Conservation (phyloP, 768 basidiomycete species). For the Auricularia sp. region DNA sequence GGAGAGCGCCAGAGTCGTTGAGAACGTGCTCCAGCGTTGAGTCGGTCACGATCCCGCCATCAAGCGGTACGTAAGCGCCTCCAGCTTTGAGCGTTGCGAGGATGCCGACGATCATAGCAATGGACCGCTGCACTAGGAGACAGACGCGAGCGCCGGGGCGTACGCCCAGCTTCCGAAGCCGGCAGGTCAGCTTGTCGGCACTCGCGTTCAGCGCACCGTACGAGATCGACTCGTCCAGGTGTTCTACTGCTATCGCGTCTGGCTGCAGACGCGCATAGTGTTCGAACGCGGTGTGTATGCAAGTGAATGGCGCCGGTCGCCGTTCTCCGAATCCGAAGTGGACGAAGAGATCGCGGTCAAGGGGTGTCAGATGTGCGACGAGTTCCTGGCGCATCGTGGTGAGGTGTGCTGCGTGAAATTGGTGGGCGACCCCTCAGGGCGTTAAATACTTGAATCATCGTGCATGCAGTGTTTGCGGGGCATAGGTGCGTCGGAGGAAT, state of each 20-base stretch:
- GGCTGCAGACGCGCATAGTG: slow-evolving; percentile 34
- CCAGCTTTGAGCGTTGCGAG: slow-evolving; percentile 48
- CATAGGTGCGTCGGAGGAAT: not conserved
- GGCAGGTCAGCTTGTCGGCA: slow-evolving; percentile 37
- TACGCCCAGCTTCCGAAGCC: slow-evolving; percentile 35
- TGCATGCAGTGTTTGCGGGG: not conserved
- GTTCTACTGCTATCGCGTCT: slow-evolving; percentile 39
- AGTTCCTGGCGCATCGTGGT: not conserved
- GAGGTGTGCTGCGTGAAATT: not conserved
- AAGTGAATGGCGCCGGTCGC: slow-evolving; percentile 32
- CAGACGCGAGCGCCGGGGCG: slow-evolving; percentile 42
- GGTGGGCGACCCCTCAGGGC: not conserved
- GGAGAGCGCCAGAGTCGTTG: slow-evolving; percentile 32
- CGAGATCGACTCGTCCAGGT: slow-evolving; percentile 37
- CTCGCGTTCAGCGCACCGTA: slow-evolving; percentile 41
- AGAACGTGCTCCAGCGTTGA: slow-evolving; percentile 43
- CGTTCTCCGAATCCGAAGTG: slow-evolving; percentile 36
- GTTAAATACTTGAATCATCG: not conserved
- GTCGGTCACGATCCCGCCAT: slow-evolving; percentile 49
- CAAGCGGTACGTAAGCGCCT: slow-evolving; percentile 49
- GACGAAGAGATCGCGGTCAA: slow-evolving; percentile 35
- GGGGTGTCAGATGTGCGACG: slow-evolving; percentile 23
- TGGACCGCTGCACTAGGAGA: slow-evolving; percentile 44
- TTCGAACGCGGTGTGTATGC: slow-evolving; percentile 49
- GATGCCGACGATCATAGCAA: slow-evolving; percentile 43